phyloP scores from a whole-genome alignment of 2,329 filamentous ascomycete species.

The Cadophora sp. region DNA sequence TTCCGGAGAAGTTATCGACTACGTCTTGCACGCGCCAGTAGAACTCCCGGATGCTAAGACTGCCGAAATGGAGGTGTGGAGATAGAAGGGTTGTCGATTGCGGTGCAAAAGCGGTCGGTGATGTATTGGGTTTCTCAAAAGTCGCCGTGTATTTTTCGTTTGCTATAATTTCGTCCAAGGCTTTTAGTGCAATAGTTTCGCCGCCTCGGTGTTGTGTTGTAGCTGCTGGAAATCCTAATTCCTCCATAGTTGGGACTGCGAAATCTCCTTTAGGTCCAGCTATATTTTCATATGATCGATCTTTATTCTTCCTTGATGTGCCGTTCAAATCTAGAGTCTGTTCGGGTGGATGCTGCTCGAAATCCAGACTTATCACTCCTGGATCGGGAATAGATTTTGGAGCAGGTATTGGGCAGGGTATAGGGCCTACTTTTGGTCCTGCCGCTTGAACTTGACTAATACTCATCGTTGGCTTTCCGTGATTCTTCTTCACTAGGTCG shows the following conservation, averaged over 20 bases:
- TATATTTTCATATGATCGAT: conserved; percentile 65
- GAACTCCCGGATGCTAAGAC: conserved; percentile 72
- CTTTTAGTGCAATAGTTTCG: conserved; percentile 67
- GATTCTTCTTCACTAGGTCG: conserved; percentile 68
- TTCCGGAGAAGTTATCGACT: conserved; percentile 60
- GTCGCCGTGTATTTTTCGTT: conserved; percentile 73
- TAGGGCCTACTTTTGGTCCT: conserved; percentile 66
- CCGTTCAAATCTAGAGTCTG: conserved; percentile 66
- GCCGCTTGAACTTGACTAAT: conserved; percentile 71
- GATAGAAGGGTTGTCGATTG: conserved; percentile 77
- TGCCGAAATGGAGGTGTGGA: conserved; percentile 77
- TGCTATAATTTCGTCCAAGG: conserved; percentile 63
- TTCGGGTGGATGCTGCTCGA: conserved; percentile 62
- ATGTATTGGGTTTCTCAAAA: conserved; percentile 79
- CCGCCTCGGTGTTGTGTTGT: conserved; percentile 74
- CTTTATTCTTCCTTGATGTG: conserved; percentile 57
- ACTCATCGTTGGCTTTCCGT: conserved; percentile 76
- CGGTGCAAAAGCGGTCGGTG: conserved; percentile 75
- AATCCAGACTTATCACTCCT: conserved; percentile 64
- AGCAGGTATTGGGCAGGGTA: conserved; percentile 65
- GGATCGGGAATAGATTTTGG: conserved; percentile 69
- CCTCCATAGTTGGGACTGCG: conserved; percentile 71
- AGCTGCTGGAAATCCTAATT: conserved; percentile 72
- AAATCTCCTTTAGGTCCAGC: conserved; percentile 74
- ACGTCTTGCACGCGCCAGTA: conserved; percentile 75